phyloP scores from a whole-genome alignment of 805 yeast species.

The Wickerhamiella galacta region DNA sequence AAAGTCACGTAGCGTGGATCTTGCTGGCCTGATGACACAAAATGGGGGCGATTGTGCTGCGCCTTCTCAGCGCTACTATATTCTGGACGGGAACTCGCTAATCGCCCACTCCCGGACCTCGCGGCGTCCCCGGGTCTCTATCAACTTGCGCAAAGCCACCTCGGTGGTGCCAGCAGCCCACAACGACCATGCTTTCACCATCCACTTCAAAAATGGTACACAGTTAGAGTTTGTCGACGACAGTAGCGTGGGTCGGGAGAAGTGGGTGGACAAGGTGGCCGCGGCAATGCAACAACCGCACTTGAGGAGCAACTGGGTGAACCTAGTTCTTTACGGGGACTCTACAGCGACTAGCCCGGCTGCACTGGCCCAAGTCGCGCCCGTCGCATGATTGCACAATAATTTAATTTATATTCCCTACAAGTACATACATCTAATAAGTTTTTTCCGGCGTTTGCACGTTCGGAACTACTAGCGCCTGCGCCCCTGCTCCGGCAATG shows the following conservation, averaged over 20 bases:
- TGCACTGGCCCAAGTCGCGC: too few relatives aligned
- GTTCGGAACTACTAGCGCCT: too few relatives aligned
- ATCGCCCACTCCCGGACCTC: constrained; percentile 61
- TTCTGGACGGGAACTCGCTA: constrained; percentile 51
- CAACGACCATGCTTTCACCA: constrained; percentile 14
- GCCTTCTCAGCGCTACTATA: constrained; percentile 62
- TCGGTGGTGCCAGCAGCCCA: constrained; percentile 30
- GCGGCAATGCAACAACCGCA: constrained; percentile 3
- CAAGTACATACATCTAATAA: too few relatives aligned
- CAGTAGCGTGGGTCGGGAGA: constrained; percentile 32
- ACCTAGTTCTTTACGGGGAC: constrained; percentile 4
- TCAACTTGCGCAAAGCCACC: constrained; percentile 55
- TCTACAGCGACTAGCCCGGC: too few relatives aligned
- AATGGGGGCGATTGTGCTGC: constrained; percentile 78
- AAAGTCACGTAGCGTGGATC: constrained; percentile 14
- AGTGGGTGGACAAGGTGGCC: constrained; percentile 35
- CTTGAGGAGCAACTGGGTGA: constrained; percentile 6
- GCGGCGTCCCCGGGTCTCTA: constrained; percentile 53
- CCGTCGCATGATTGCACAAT: too few relatives aligned
- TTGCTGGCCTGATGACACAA: constrained; percentile 64
- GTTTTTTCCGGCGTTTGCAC: too few relatives aligned
- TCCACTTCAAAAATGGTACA: constrained; percentile 51
- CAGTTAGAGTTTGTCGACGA: constrained; percentile 60
- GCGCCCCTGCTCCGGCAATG: too few relatives aligned
- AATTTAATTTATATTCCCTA: too few relatives aligned